Evolutionary conservation across 1,284 basidiomycete genomes (phyloP), one percentile per base, ranked within the genome.

Genomic region (Trichosporon sp.): DNA sequence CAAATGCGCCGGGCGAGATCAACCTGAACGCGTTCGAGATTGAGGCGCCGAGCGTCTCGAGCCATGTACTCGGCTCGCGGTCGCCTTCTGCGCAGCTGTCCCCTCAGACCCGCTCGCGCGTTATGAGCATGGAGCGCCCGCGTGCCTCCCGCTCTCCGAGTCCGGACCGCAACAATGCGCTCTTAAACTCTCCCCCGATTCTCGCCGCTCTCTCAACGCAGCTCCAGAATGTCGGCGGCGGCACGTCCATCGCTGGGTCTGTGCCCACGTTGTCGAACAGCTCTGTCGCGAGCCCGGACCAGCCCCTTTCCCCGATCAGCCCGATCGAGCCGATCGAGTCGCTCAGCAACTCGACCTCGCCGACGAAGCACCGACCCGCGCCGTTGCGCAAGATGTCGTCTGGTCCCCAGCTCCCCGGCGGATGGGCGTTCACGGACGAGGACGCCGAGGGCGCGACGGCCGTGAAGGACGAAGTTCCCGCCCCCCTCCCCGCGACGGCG

Each of bases 381-480:
- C 76, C 78, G 67, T 73, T 75, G 14, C 70, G 71, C 35, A 71
- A 81, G 51, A 74, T 80, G 38, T 78, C 76, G 46, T 77, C 79
- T 0, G 80, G 80, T n/a, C 78, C 78, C 2, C 77, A 79, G 67
- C 68, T 82, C 7, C 81, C 82, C 4, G 82, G 82, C 40, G 81
- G 79, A 10, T 82, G 80, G 81, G 72, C 77, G n/a, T 78, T 78
- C 63, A 56, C 51, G 6, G 71, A 74, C 31, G 73, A 72, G 48
- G 71, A 72, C 66, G 26, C 61, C 6, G 32, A 46, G 21, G 71
- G 68, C 26, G 67, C 69, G 5, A 69, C 71, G 0, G 68, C 69
- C 7, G 67, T 65, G 10, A 43, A 66, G 46, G 31, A 67, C 21
- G 64, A 26, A 26, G 26, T 26, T 26, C 26, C 26, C 21, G 19